These are phyloP conservation scores for Kwoniella shivajii DNA, from an alignment of 1,284 basidiomycete genomes.

Conservation along the genomic window DNA sequence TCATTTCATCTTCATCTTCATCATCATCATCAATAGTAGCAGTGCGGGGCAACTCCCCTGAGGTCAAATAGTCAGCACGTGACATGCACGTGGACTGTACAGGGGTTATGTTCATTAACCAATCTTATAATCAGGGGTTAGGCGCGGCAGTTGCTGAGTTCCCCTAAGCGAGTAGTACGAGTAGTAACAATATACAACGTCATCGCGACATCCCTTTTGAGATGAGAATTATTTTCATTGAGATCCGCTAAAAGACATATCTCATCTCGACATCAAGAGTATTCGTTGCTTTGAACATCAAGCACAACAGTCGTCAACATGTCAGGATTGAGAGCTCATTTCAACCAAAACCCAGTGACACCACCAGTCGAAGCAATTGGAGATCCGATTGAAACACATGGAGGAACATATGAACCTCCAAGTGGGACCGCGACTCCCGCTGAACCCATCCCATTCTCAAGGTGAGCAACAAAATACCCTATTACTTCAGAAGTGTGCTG, in stretches of 20 bases:
- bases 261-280: neutral
- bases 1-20: no score
- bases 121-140: no score
- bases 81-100: no score
- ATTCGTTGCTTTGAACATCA: neutral
- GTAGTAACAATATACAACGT: no score
- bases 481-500: neutral
- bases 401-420: constrained; percentile 13
- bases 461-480: constrained; percentile 24
- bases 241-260: neutral
- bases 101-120: no score
- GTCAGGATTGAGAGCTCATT: constrained; percentile 33
- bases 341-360: constrained; percentile 22
- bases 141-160: neutral
- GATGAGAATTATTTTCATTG: no score
- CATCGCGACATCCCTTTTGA: no score
- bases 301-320: constrained; percentile 9
- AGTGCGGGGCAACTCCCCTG: no score
- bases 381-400: constrained; percentile 1
- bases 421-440: constrained; percentile 12
- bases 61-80: no score
- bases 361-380: constrained; percentile 33
- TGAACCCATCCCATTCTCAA: constrained; percentile 49
- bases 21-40: no score
- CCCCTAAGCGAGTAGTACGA: no score